Conservation (phyloP, 768 basidiomycete species). For the Exidia glandulosa region DNA sequence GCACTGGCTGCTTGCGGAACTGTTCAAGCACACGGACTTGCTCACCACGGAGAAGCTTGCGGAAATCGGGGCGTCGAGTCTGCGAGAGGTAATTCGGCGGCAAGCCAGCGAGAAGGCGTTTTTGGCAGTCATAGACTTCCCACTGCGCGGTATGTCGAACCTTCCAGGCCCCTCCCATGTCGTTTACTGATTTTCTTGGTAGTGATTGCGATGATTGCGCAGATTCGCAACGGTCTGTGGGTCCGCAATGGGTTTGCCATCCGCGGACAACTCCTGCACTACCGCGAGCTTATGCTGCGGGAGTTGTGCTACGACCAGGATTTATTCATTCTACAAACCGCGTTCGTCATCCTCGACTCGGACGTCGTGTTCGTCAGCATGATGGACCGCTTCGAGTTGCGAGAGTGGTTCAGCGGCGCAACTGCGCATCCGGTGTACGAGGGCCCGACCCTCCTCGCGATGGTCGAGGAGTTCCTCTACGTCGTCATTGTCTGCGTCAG, state of each 20-base stretch:
- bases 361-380: slow-evolving; percentile 72
- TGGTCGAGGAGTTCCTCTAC: slow-evolving; percentile 89
- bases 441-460: slow-evolving; percentile 55
- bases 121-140: slow-evolving; percentile 75
- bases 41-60: slow-evolving; percentile 44
- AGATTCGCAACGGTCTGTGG: slow-evolving; percentile 92
- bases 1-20: slow-evolving; percentile 85
- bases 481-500: slow-evolving; percentile 78
- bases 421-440: slow-evolving; percentile 54
- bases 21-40: slow-evolving; percentile 72
- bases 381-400: slow-evolving; percentile 80
- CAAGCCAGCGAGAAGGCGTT: slow-evolving; percentile 57
- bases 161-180: no score
- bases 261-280: slow-evolving; percentile 88
- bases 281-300: slow-evolving; percentile 90
- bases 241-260: slow-evolving; percentile 95
- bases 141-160: slow-evolving; percentile 78
- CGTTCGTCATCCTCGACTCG: slow-evolving; percentile 63
- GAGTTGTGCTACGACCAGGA: slow-evolving; percentile 97
- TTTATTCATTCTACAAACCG: slow-evolving; percentile 79
- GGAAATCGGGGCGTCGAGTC: slow-evolving; percentile 39
- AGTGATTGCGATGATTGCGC: slow-evolving; percentile 88
- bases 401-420: slow-evolving; percentile 65
- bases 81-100: slow-evolving; percentile 43
- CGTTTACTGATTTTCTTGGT: background rate